phyloP scores from a whole-genome alignment of 306 rosid genomes.

The Prinsepia uniflora region DNA sequence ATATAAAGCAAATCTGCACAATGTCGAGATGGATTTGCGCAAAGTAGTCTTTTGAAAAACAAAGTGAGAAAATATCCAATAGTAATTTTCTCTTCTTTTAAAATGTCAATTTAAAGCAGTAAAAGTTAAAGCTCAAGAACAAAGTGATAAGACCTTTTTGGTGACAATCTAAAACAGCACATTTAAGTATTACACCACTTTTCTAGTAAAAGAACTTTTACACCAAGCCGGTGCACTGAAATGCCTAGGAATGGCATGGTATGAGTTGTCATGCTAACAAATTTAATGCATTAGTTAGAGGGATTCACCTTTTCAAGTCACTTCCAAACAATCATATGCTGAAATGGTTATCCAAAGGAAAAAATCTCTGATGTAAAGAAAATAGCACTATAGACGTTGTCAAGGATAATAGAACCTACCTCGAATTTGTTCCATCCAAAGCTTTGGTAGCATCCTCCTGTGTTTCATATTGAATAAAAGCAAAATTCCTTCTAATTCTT shows the following conservation, averaged over 20 bases:
- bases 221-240: background rate
- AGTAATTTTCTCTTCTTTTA: background rate
- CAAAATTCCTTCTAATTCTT: conserved; percentile 83
- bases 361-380: conserved; percentile 1
- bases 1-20: background rate
- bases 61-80: background rate
- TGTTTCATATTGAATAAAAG: conserved; percentile 69
- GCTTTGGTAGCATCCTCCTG: conserved; percentile 83
- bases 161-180: background rate
- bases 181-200: background rate
- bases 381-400: background rate
- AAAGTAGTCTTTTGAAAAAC: background rate
- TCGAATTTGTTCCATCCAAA: conserved; percentile 64
- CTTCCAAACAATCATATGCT: background rate
- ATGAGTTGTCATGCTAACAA: background rate
- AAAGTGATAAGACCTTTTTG: background rate
- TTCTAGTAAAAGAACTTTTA: background rate
- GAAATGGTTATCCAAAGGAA: background rate
- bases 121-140: background rate
- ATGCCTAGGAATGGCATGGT: background rate
- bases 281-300: background rate
- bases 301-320: background rate
- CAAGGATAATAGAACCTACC: conserved; percentile 62
- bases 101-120: background rate
- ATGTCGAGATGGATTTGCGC: background rate